Conservation (phyloP, 768 basidiomycete genomes). For the Suillus fuscotomentosus region DNA sequence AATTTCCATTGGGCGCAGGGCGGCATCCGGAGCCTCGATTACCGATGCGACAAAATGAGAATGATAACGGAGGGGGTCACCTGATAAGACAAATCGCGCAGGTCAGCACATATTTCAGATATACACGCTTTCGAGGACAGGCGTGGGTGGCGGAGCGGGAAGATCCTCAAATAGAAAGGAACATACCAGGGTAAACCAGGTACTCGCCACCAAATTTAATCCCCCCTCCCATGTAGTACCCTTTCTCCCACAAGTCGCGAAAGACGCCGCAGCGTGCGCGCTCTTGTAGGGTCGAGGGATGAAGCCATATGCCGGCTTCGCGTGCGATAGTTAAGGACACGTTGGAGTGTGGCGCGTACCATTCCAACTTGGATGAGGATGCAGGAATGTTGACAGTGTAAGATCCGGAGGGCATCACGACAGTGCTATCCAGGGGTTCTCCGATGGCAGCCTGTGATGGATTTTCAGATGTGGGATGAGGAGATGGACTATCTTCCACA, state of each 20-base stretch:
- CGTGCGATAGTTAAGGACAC: conserved; percentile 58
- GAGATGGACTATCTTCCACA: conserved; percentile 14
- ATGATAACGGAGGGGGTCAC: conserved; percentile 93
- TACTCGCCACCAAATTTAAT: conserved; percentile 97
- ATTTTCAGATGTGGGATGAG: conserved; percentile 1
- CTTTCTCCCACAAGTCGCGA: conserved; percentile 76
- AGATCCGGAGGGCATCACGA: conserved; percentile 14
- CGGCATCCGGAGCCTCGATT: conserved; percentile 54
- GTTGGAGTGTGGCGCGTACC: conserved; percentile 62
- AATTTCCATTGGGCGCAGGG: conserved; percentile 86
- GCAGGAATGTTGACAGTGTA: conserved; percentile 69
- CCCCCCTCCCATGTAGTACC: conserved; percentile 85
- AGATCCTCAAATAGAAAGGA: neutral
- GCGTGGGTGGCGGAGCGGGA: neutral
- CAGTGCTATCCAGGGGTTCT: neutral
- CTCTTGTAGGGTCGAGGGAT: conserved; percentile 63
- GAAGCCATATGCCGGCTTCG: conserved; percentile 72
- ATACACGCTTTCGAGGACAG: neutral
- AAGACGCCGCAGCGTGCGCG: conserved; percentile 80
- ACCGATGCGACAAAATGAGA: conserved; percentile 93
- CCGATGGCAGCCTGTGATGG: conserved; percentile 4
- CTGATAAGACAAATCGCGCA: conserved; percentile 36
- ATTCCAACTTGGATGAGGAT: conserved; percentile 57
- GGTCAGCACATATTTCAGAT: conserved; percentile 10
- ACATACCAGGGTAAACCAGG: conserved; percentile 89